These are phyloP conservation scores for Thinopyrum elongatum DNA, from an alignment of 176 grass and related monocot genomes.

Conservation along the genomic window DNA sequence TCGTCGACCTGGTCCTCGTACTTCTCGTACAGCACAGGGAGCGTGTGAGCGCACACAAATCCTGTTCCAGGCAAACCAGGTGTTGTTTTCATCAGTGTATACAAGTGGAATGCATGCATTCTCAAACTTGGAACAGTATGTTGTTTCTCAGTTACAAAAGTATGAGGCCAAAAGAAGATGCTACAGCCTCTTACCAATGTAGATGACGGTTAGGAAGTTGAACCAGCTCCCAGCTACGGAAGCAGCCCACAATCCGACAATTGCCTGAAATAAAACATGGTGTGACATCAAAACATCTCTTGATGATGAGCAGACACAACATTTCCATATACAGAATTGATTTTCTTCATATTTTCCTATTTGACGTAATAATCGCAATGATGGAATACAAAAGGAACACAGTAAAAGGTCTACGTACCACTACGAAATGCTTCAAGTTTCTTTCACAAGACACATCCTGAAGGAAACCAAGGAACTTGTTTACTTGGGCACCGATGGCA, in stretches of 20 bases:
- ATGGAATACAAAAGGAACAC: background rate
- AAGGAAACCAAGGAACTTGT: conserved; percentile 66
- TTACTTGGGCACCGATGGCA: conserved; percentile 53
- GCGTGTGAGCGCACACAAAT: conserved; percentile 72
- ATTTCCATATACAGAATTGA: too few relatives aligned
- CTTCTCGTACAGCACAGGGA: conserved; percentile 94
- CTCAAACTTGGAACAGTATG: background rate
- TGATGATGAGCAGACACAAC: background rate
- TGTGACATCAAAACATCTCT: background rate
- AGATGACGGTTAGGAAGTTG: conserved; percentile 87
- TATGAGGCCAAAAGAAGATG: background rate
- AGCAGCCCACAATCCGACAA: conserved; percentile 60
- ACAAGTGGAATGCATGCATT: background rate
- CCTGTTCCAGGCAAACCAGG: conserved; percentile 41
- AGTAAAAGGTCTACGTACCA: conserved; percentile 48
- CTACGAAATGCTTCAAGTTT: conserved; percentile 74
- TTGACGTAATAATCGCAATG: background rate
- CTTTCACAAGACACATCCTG: conserved; percentile 82
- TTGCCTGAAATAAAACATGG: conserved; percentile 46
- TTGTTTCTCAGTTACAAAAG: background rate
- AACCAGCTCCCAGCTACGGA: conserved; percentile 83
- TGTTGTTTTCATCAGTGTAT: background rate
- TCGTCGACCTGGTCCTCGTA: conserved; percentile 86
- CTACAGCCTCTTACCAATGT: conserved; percentile 59
- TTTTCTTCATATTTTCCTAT: background rate